Evolutionary conservation across 257 asterid species (phyloP).

Genomic region (Lithospermum erythrorhizon): DNA sequence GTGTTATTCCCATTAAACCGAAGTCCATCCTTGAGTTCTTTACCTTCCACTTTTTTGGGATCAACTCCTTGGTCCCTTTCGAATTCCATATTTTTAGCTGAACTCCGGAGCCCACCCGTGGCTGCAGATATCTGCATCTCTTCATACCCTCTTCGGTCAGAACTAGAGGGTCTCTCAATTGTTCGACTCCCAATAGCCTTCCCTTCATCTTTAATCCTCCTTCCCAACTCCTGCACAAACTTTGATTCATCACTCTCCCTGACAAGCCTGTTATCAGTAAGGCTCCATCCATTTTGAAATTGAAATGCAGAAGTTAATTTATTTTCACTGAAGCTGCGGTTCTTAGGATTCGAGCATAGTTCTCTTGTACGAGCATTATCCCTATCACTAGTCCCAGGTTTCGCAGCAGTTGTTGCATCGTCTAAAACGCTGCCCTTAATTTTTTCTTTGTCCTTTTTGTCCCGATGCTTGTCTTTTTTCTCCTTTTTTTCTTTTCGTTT

Average conservation of each 20-base stretch:
- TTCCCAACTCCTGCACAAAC: too few relatives aligned
- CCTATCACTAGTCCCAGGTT: conserved; percentile 26
- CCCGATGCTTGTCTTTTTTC: conserved; percentile 47
- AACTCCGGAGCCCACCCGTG: conserved; percentile 17
- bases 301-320: conserved; percentile 18
- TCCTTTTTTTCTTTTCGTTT: conserved; percentile 61
- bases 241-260: conserved; percentile 25
- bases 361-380: conserved; percentile 28
- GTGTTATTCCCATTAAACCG: conserved; percentile 17
- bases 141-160: conserved; percentile 23
- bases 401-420: conserved; percentile 37
- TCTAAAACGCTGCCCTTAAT: conserved; percentile 47
- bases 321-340: conserved; percentile 22
- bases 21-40: conserved; percentile 21
- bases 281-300: conserved; percentile 39
- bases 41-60: conserved; percentile 23
- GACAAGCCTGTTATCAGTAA: conserved; percentile 19
- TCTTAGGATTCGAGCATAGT: conserved; percentile 15
- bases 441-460: conserved; percentile 38
- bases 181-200: too few relatives aligned
- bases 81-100: conserved; percentile 30
- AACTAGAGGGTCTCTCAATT: background rate
- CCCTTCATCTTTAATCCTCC: too few relatives aligned
- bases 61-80: conserved; percentile 29
- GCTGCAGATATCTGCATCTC: conserved; percentile 17